These are phyloP conservation scores for Lachnellula subtilissima DNA, from an alignment of 2,329 filamentous ascomycete genomes.

Conservation along the genomic window DNA sequence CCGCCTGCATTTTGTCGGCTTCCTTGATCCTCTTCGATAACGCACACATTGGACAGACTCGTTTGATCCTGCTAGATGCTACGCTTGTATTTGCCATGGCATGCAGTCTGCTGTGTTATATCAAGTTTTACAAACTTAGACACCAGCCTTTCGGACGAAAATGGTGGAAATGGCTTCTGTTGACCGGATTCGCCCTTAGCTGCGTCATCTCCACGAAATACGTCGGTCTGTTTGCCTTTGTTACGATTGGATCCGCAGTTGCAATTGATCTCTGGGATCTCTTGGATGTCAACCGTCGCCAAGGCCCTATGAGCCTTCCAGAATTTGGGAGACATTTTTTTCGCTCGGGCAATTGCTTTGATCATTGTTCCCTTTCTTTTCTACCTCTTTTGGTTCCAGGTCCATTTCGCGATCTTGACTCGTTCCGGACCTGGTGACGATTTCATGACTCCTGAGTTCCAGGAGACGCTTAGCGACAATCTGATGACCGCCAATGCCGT, in stretches of 20 bases:
- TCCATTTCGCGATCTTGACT: conserved; percentile 87
- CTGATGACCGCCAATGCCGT: conserved; percentile 83
- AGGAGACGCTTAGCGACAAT: conserved; percentile 95
- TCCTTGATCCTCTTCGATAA: conserved; percentile 92
- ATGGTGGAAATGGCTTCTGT: conserved; percentile 99
- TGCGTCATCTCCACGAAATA: conserved; percentile 99
- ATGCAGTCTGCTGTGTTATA: conserved; percentile 86
- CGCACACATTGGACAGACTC: conserved; percentile 93
- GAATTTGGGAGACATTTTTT: conserved; percentile 90
- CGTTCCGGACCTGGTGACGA: conserved; percentile 93
- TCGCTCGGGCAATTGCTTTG: conserved; percentile 76
- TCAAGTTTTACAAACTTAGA: conserved; percentile 95
- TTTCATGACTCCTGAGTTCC: conserved; percentile 98
- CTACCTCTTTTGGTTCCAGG: conserved; percentile 99
- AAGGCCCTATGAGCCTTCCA: conserved; percentile 72
- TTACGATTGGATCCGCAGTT: conserved; percentile 93
- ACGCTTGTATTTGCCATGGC: conserved; percentile 95
- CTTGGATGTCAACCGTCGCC: conserved; percentile 78
- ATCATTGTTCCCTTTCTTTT: conserved; percentile 93
- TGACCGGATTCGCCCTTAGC: conserved; percentile 90
- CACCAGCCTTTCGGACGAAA: conserved; percentile 87
- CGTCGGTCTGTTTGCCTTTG: conserved; percentile 91
- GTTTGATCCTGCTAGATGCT: conserved; percentile 90
- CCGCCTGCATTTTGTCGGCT: conserved; percentile 82
- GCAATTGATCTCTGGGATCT: conserved; percentile 93